phyloP scores from a whole-genome alignment of 1,139 yeast species.

The Starmera stellimalicola region DNA sequence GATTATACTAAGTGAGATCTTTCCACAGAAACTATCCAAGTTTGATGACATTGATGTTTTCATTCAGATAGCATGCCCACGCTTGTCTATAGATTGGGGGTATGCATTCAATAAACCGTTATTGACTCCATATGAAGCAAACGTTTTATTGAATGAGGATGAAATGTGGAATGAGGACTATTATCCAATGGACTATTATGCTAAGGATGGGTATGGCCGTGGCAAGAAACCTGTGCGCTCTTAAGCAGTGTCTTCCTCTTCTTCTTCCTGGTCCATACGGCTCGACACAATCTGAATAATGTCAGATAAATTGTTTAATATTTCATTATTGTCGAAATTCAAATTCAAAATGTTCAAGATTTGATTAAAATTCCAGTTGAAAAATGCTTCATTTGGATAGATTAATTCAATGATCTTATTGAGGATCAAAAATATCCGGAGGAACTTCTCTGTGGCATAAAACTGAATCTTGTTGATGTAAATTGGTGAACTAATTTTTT shows the following conservation, averaged over 20 bases:
- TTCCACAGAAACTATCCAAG: conserved; percentile 89
- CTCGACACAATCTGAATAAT: too few species aligned
- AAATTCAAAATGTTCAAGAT: conserved; percentile 55
- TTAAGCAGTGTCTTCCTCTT: too few species aligned
- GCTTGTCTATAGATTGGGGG: conserved; percentile 97
- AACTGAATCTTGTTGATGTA: conserved; percentile 47
- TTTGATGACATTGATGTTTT: conserved; percentile 92
- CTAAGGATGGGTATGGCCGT: conserved; percentile 86
- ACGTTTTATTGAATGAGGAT: conserved; percentile 77
- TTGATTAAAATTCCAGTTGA: conserved; percentile 48
- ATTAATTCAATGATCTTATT: conserved; percentile 30
- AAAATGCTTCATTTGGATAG: conserved; percentile 23
- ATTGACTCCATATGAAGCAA: conserved; percentile 92
- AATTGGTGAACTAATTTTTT: conserved; percentile 54
- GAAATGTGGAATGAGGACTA: conserved; percentile 52
- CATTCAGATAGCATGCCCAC: conserved; percentile 96
- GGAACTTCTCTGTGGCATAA: conserved; percentile 37
- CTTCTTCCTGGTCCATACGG: too few species aligned
- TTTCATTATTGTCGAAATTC: too few species aligned
- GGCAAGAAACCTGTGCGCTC: conserved; percentile 31
- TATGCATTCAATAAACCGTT: conserved; percentile 91
- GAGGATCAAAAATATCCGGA: conserved; percentile 45
- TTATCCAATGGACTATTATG: conserved; percentile 96
- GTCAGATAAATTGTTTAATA: too few species aligned
- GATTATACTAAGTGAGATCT: conserved; percentile 82